Percentiles rank a stretch among this genome's conserved stretches.
These are phyloP conservation scores for Trichophaea hybrida DNA, from an alignment of 2,329 filamentous ascomycete genomes.

Conservation along the genomic window DNA sequence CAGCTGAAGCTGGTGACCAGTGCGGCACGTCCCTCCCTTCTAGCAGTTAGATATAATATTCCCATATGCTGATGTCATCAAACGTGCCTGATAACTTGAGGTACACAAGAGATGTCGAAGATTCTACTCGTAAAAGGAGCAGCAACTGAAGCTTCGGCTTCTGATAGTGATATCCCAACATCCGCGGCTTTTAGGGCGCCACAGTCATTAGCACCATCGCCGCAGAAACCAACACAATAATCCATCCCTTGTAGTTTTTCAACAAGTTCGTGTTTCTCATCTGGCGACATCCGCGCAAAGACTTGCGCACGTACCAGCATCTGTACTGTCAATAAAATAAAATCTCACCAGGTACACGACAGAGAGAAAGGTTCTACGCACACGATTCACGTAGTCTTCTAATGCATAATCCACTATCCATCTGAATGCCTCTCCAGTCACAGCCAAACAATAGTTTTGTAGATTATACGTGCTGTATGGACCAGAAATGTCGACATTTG, in stretches of 20 bases:
- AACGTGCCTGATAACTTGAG: slow-evolving; percentile 57
- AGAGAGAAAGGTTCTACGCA: slow-evolving; percentile 31
- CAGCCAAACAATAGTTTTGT: slow-evolving; percentile 72
- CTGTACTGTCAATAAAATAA: slow-evolving; percentile 32
- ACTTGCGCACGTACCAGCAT: slow-evolving; percentile 88
- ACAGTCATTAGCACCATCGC: slow-evolving; percentile 94
- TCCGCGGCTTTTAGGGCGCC: slow-evolving; percentile 93
- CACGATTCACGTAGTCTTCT: slow-evolving; percentile 58
- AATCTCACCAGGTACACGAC: neutral
- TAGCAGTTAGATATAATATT: slow-evolving; percentile 29
- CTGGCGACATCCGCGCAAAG: slow-evolving; percentile 95
- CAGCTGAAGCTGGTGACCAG: slow-evolving; percentile 98
- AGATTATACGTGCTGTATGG: slow-evolving; percentile 73
- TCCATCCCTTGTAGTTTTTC: slow-evolving; percentile 94
- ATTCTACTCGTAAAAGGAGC: slow-evolving; percentile 90
- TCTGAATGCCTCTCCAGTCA: slow-evolving; percentile 86
- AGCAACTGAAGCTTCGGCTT: slow-evolving; percentile 95
- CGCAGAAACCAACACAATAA: slow-evolving; percentile 91
- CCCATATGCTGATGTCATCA: slow-evolving; percentile 32
- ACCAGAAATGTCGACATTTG: slow-evolving; percentile 62
- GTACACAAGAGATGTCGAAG: slow-evolving; percentile 93
- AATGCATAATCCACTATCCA: slow-evolving; percentile 90
- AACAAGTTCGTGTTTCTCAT: slow-evolving; percentile 94
- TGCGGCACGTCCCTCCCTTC: slow-evolving; percentile 67
- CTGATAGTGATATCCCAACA: slow-evolving; percentile 90